Conservation (phyloP, 306 rosid genomes). For the Vigna nakashimae region DNA sequence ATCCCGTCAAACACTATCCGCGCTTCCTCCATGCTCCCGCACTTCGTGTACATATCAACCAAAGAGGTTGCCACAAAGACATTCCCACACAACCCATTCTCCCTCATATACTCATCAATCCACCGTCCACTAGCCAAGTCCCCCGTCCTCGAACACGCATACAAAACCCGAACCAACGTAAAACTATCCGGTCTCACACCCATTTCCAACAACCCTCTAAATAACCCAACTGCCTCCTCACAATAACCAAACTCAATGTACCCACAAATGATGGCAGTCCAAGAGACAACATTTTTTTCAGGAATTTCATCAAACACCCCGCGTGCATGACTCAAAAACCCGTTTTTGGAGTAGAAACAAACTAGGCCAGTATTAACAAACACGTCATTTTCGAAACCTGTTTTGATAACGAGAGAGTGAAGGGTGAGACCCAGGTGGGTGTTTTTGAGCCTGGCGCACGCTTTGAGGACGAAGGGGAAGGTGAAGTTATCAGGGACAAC, state of each 20-base stretch:
- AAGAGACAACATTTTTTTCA: conserved; percentile 67
- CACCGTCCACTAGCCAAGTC: conserved; percentile 67
- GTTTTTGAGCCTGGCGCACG: conserved; percentile 58
- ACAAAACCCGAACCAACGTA: conserved; percentile 59
- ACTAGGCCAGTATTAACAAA: conserved; percentile 67
- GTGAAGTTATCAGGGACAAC: conserved; percentile 59
- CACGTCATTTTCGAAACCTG: conserved; percentile 66
- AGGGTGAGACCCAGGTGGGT: conserved; percentile 53
- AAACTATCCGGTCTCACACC: conserved; percentile 72
- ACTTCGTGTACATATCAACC: conserved; percentile 70
- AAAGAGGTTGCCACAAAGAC: conserved; percentile 69
- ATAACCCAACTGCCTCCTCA: conserved; percentile 61
- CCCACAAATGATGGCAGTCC: conserved; percentile 73
- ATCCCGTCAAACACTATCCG: conserved; percentile 56
- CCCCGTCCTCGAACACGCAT: conserved; percentile 62
- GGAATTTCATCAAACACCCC: conserved; percentile 68
- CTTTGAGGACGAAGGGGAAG: conserved; percentile 71
- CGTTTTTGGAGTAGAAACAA: conserved; percentile 57
- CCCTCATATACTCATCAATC: conserved; percentile 61
- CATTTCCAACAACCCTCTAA: conserved; percentile 60
- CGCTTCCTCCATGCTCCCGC: conserved; percentile 69
- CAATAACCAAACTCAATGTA: conserved; percentile 50
- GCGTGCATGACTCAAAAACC: conserved; percentile 50
- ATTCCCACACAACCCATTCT: conserved; percentile 54
- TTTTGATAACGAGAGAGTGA: conserved; percentile 63